Base-by-base conservation (phyloP, 495 filamentous ascomycete species). In the Xylaria telfairii region DNA sequence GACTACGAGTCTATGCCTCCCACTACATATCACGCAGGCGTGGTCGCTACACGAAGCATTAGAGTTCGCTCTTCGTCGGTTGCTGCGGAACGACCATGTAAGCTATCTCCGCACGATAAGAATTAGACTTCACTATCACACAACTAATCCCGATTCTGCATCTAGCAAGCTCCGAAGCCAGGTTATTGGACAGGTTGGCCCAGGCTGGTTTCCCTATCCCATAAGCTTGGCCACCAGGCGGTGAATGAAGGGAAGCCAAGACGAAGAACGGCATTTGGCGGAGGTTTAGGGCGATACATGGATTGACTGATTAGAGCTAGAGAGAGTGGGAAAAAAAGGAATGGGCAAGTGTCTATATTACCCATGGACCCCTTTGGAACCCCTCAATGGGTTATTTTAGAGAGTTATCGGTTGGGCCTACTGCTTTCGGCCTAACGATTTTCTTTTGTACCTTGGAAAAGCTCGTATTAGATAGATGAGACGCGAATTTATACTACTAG, bases 81-180 rank as follows among this genome's bases (percentile, higher is more conserved):
- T 28, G 57, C 44, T 63, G 34, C 13, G 1, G 57, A 60, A 69
- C 67, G 46, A 15, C 57, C 67, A 12, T 69, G 67, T 69, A 44
- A 69, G 67, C 39, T 65, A 2, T 15, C 24, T 8, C 37, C 17
- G 5, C 17, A 17, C 42, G 4, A 21, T 34, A 1, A 30, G 34
- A 1, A 28, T 30, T 21, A 69, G 3, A 61, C 17, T 41, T 32
- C 10, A 15, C 8, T 30, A 54, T 69, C 67, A 44, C 19, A 62
- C n/a, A 7, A 30, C 57, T 69, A 49, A 69, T 63, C 32, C 41
- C 21, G 0, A 21, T 8, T 28, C 32, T 5, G 13, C 5, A 42
- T 69, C 19, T 54, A 69, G 67, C 67, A n/a, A 41, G 46, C 24
- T 63, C 57, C 3, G 67, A 69, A 32, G 34, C 30, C 10, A n/a